Evolutionary conservation across 2,329 filamentous ascomycete species (phyloP).

Genomic region (Lachnellula cervina): DNA sequence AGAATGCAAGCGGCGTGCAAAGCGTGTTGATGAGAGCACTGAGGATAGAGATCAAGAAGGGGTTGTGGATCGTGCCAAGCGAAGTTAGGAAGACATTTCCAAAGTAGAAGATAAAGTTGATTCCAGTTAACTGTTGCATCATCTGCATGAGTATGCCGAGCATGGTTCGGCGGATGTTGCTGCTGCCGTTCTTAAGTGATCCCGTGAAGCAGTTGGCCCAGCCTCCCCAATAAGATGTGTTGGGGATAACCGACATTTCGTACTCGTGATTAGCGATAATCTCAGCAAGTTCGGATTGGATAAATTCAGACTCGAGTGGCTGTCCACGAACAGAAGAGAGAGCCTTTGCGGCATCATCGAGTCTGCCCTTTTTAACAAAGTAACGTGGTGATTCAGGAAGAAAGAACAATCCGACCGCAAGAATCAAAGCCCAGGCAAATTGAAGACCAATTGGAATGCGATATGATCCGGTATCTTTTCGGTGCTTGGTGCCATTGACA

Average conservation of each 20-base stretch:
- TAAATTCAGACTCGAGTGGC: conserved; percentile 64
- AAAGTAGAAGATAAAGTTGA: conserved; percentile 92
- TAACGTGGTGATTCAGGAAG: conserved; percentile 84
- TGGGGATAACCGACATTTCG: conserved; percentile 65
- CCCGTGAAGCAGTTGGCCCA: conserved; percentile 68
- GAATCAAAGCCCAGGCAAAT: conserved; percentile 74
- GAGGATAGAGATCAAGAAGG: too few species aligned
- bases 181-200: conserved; percentile 56
- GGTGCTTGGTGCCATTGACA: conserved; percentile 64
- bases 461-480: conserved; percentile 61
- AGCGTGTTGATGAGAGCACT: conserved; percentile 70
- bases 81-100: conserved; percentile 30
- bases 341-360: conserved; percentile 57
- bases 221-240: conserved; percentile 57
- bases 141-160: conserved; percentile 71
- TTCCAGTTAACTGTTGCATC: conserved; percentile 73
- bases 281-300: conserved; percentile 75
- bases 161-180: conserved; percentile 66
- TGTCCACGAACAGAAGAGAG: conserved; percentile 71
- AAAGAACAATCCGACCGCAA: conserved; percentile 65
- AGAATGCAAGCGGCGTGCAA: conserved; percentile 86
- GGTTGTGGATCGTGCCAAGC: too few species aligned
- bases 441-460: conserved; percentile 78
- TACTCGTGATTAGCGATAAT: conserved; percentile 88
- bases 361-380: conserved; percentile 72